Percentiles rank a stretch among this genome's conserved stretches.
Conservation (phyloP, 352 stramenopile genomes). For the Salisapilia sapeloensis region DNA sequence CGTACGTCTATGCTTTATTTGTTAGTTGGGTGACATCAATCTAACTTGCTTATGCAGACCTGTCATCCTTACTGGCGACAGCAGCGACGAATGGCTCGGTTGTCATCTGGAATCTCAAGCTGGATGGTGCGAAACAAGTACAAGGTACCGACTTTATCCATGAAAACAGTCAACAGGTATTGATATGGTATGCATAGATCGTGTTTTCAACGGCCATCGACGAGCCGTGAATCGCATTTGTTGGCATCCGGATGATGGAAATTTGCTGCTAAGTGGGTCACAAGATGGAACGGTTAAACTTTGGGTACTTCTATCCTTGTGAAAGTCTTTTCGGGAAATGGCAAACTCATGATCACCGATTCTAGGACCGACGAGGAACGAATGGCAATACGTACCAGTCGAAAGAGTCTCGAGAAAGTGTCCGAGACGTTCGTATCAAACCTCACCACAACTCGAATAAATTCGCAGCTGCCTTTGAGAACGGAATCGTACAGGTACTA, state of each 20-base stretch:
- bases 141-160: constrained; percentile 23
- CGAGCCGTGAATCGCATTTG: constrained; percentile 79
- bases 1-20: constrained; percentile 16
- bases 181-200: constrained; percentile 18
- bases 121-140: constrained; percentile 76
- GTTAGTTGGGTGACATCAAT: not conserved
- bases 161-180: not conserved
- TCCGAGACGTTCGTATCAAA: constrained; percentile 66
- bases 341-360: not conserved
- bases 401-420: constrained; percentile 76
- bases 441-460: constrained; percentile 53
- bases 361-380: constrained; percentile 59
- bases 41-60: constrained; percentile 17
- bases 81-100: constrained; percentile 71
- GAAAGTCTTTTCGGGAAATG: not conserved
- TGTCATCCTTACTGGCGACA: constrained; percentile 67
- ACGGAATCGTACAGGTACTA: constrained; percentile 55
- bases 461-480: constrained; percentile 76
- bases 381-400: constrained; percentile 63
- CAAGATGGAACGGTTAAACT: constrained; percentile 80
- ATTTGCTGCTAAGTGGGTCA: constrained; percentile 69
- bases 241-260: constrained; percentile 68
- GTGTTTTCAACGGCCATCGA: constrained; percentile 62
- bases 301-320: constrained; percentile 23
- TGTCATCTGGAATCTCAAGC: constrained; percentile 79